A percentile compares a stretch with the other conserved stretches of the same genome.
Evolutionary conservation across 1,284 basidiomycete species (phyloP).

Genomic region (Fomitopsis pinicola): DNA sequence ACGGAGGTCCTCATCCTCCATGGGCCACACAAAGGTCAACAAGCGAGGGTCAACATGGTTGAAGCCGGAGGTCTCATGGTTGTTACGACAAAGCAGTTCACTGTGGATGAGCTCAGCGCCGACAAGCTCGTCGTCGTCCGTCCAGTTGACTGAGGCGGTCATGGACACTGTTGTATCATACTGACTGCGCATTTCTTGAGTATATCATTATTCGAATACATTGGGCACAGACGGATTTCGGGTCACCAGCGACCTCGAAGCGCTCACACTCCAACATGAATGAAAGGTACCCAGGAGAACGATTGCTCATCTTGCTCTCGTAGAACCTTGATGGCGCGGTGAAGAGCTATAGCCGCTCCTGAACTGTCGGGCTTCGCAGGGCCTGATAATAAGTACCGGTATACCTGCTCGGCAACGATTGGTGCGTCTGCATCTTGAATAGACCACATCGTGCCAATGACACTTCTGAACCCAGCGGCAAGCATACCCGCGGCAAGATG

Average conservation of each 20-base stretch:
- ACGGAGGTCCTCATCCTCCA: conserved; percentile 23
- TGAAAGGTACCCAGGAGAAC: not conserved
- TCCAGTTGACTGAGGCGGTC: not conserved
- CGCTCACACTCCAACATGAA: not conserved
- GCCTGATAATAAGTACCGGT: not conserved
- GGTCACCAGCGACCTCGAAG: too few relatives aligned
- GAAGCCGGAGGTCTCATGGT: conserved; percentile 10
- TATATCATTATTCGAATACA: not conserved
- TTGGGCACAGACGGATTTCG: too few relatives aligned
- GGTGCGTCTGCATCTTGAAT: not conserved
- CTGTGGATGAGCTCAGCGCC: conserved; percentile 6
- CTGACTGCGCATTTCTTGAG: not conserved
- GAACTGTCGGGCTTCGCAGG: not conserved
- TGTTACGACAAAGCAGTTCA: conserved; percentile 5
- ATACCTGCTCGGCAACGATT: not conserved
- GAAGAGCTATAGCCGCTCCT: not conserved
- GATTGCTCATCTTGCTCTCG: not conserved
- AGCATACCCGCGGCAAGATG: conserved; percentile 31
- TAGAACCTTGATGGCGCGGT: not conserved
- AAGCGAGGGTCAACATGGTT: conserved; percentile 16
- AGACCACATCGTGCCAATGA: conserved; percentile 31
- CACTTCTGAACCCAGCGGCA: conserved; percentile 30
- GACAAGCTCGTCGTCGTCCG: conserved; percentile 6
- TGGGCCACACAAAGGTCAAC: conserved; percentile 22
- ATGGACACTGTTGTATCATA: not conserved